phyloP scores from a whole-genome alignment of 345 rosid genomes.

The Dimocarpus longan region DNA sequence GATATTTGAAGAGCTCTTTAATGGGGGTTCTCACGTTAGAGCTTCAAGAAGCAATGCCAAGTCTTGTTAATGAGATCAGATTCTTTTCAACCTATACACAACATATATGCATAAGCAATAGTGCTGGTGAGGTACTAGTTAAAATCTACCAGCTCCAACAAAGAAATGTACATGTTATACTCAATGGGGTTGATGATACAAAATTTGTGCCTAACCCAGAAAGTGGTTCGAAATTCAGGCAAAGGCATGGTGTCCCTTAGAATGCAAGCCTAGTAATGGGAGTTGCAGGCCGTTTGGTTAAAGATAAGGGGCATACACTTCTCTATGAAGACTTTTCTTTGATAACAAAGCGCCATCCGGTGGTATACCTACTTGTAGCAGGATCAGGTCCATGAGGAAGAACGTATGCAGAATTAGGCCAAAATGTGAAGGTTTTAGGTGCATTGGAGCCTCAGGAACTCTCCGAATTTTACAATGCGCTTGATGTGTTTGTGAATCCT shows the following conservation, averaged over 20 bases:
- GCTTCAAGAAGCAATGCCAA: constrained; percentile 65
- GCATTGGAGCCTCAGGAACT: constrained; percentile 52
- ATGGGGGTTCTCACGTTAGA: constrained; percentile 27
- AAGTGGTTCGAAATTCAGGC: constrained; percentile 43
- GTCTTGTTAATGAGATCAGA: constrained; percentile 55
- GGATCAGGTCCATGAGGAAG: constrained; percentile 80
- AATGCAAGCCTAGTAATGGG: constrained; percentile 56
- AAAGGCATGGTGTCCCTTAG: constrained; percentile 42
- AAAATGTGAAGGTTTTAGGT: constrained; percentile 58
- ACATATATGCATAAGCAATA: constrained; percentile 67
- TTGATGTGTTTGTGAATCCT: constrained; percentile 75
- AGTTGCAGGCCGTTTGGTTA: constrained; percentile 71
- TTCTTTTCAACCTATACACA: constrained; percentile 66
- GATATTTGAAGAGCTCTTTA: constrained; percentile 59
- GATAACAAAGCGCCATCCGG: constrained; percentile 36
- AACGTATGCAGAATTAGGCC: constrained; percentile 59
- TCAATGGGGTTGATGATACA: constrained; percentile 69
- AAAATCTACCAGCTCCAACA: constrained; percentile 61
- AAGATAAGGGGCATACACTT: constrained; percentile 80
- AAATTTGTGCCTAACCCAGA: constrained; percentile 45
- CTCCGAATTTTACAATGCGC: constrained; percentile 60
- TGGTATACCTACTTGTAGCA: constrained; percentile 56
- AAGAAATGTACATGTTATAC: constrained; percentile 64
- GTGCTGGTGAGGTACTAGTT: constrained; percentile 58
- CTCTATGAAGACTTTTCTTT: constrained; percentile 56